Evolutionary conservation across 1,284 basidiomycete genomes (phyloP).

Genomic region (Porogramme epimiltina): DNA sequence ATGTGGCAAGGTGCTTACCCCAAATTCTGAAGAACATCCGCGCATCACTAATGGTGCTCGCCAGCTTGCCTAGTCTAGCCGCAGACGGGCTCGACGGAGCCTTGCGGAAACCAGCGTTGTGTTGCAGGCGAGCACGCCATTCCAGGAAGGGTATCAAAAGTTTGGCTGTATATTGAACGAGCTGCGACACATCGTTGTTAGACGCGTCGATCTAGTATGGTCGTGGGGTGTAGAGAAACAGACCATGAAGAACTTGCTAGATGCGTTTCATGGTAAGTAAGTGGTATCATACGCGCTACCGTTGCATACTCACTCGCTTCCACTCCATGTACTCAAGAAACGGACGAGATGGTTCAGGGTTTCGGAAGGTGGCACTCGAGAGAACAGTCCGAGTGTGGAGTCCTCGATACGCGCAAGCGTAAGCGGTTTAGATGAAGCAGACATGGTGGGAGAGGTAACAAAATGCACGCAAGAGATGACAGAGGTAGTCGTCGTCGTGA

Average conservation of each 20-base stretch:
- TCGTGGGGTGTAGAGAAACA: slow-evolving; percentile 12
- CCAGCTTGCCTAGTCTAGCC: slow-evolving; percentile 55
- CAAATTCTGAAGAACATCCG: slow-evolving; percentile 75
- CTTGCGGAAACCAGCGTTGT: slow-evolving; percentile 57
- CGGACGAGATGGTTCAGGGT: slow-evolving; percentile 70
- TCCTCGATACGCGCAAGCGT: slow-evolving; percentile 55
- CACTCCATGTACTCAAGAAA: slow-evolving; percentile 78
- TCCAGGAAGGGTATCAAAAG: slow-evolving; percentile 65
- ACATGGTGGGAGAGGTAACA: slow-evolving; percentile 39
- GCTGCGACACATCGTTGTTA: slow-evolving; percentile 37
- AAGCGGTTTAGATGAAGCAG: slow-evolving; percentile 35
- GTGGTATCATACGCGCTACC: neutral
- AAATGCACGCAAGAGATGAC: too few relatives aligned
- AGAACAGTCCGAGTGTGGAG: slow-evolving; percentile 62
- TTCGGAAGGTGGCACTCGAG: slow-evolving; percentile 55
- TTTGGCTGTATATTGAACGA: slow-evolving; percentile 72
- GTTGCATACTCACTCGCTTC: slow-evolving; percentile 67
- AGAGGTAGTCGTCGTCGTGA: too few relatives aligned
- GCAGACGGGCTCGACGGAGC: slow-evolving; percentile 54
- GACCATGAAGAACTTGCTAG: slow-evolving; percentile 80
- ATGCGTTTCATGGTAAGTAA: too few relatives aligned
- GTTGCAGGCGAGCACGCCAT: slow-evolving; percentile 66
- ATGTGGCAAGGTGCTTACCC: slow-evolving; percentile 58
- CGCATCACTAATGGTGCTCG: slow-evolving; percentile 61
- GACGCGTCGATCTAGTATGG: neutral